A percentile compares a stretch with the other conserved stretches of the same genome.
Conservation (phyloP, 192 early-diverging fungal species). For the Coemansia sp. region DNA sequence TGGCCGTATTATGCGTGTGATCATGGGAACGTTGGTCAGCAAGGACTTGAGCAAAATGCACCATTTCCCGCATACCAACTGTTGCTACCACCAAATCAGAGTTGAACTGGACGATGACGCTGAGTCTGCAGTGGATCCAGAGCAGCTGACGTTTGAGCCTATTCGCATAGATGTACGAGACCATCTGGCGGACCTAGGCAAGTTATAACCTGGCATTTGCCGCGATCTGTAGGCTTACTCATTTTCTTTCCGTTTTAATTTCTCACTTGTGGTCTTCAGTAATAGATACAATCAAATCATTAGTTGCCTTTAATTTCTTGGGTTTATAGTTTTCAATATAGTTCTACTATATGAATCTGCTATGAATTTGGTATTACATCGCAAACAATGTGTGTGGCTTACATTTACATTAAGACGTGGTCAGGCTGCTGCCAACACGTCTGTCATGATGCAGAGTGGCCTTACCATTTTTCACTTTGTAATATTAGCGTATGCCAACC, state of each 20-base stretch:
- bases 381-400: no score
- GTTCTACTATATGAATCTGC: no score
- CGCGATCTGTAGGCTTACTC: neutral
- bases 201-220: neutral
- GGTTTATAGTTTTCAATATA: no score
- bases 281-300: no score
- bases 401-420: no score
- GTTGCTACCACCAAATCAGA: slow-evolving; percentile 41
- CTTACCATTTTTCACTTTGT: no score
- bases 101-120: slow-evolving; percentile 19
- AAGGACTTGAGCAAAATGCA: slow-evolving; percentile 40
- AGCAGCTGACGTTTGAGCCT: slow-evolving; percentile 23
- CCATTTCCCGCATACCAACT: slow-evolving; percentile 34
- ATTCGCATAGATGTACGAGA: slow-evolving; percentile 37
- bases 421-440: no score
- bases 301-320: slow-evolving; percentile 4
- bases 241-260: neutral
- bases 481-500: no score
- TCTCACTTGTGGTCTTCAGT: neutral
- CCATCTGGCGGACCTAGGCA: slow-evolving; percentile 18
- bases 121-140: slow-evolving; percentile 3
- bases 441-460: no score
- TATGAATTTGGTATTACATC: no score
- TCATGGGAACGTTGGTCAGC: slow-evolving; percentile 40
- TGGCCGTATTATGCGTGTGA: slow-evolving; percentile 45